Conservation (phyloP, 2,329 filamentous ascomycete species). For the Tolypocladium pustulatum region DNA sequence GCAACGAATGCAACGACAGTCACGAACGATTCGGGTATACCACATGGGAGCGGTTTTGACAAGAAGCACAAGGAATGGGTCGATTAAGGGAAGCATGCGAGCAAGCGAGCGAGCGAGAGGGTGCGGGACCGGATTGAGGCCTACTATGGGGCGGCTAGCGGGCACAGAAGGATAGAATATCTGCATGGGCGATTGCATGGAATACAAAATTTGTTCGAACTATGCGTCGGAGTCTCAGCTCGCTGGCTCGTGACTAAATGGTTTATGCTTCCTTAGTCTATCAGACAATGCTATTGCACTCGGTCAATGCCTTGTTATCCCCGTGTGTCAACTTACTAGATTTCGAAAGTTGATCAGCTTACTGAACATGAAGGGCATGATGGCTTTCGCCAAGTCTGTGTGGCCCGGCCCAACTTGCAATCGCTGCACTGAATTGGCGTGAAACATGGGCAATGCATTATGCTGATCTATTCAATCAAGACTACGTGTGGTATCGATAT, state of each 20-base stretch:
- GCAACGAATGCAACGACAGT: neutral
- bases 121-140: neutral
- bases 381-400: too few species aligned
- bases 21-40: constrained; percentile 5
- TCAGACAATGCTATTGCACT: neutral
- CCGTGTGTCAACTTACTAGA: neutral
- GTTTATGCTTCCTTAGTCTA: neutral
- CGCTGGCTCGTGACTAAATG: neutral
- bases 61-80: neutral
- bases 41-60: neutral
- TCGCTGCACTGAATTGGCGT: neutral
- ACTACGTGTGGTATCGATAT: neutral
- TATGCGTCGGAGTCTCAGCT: neutral
- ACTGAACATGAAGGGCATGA: too few species aligned
- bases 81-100: neutral
- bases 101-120: neutral
- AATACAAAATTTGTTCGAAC: constrained; percentile 1
- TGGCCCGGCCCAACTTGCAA: neutral
- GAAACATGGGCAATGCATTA: neutral
- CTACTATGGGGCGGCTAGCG: neutral
- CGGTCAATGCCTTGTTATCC: neutral
- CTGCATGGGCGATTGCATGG: constrained; percentile 2
- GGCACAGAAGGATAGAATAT: constrained; percentile 1
- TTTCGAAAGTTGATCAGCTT: neutral
- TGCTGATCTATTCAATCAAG: neutral